These are phyloP conservation scores for Trifolium subterraneum DNA, from an alignment of 306 rosid genomes.

Conservation along the genomic window DNA sequence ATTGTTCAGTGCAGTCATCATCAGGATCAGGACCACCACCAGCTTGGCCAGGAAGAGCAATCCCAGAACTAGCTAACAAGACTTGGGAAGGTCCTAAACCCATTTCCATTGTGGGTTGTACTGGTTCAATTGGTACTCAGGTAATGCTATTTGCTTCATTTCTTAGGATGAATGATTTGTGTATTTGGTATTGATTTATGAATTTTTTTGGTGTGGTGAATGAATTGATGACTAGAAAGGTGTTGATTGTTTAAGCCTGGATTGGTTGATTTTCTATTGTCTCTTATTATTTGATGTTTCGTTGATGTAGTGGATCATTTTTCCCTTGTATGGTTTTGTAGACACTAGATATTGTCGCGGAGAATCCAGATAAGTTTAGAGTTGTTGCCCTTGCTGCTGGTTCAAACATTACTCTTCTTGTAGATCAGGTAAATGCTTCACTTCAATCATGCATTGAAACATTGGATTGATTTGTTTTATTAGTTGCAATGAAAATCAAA, in stretches of 20 bases:
- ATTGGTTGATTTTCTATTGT: slow-evolving; percentile 28
- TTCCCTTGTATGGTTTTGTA: slow-evolving; percentile 52
- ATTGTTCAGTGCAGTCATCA: slow-evolving; percentile 58
- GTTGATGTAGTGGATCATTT: slow-evolving; percentile 16
- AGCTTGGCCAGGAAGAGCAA: slow-evolving; percentile 98
- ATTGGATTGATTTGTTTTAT: slow-evolving; percentile 28
- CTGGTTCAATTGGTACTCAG: slow-evolving; percentile 99
- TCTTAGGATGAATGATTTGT: no score
- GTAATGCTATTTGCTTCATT: slow-evolving; percentile 41
- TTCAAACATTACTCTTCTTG: slow-evolving; percentile 91
- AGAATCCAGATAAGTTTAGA: slow-evolving; percentile 89
- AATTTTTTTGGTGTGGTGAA: background rate
- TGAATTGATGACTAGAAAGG: slow-evolving; percentile 14
- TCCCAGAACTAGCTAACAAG: slow-evolving; percentile 53
- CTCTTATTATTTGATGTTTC: background rate
- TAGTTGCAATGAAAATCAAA: slow-evolving; percentile 12
- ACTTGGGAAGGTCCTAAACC: slow-evolving; percentile 94
- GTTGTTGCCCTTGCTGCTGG: slow-evolving; percentile 98
- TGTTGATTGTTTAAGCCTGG: slow-evolving; percentile 28
- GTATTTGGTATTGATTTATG: background rate
- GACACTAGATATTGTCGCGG: slow-evolving; percentile 98
- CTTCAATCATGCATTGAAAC: slow-evolving; percentile 25
- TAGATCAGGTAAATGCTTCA: slow-evolving; percentile 76
- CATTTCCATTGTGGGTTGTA: slow-evolving; percentile 82
- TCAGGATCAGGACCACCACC: slow-evolving; percentile 67